Evolutionary conservation across 192 early-diverging fungal genomes (phyloP).

Genomic region (Geosiphon pyriformis): DNA sequence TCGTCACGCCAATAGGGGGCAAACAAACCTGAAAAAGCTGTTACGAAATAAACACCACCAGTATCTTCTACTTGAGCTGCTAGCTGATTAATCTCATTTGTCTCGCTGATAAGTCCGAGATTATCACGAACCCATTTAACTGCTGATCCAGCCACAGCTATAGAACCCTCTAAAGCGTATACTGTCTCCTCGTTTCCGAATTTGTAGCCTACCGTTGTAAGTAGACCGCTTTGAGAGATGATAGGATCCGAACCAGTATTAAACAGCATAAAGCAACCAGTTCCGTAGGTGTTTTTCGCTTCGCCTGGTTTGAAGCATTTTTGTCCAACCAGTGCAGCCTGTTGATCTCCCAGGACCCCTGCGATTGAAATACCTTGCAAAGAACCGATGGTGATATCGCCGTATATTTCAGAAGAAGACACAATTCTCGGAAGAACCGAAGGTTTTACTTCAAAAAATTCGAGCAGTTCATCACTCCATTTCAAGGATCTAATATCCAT

Average conservation of each 20-base stretch:
- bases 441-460: slow-evolving; percentile 71
- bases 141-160: slow-evolving; percentile 86
- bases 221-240: slow-evolving; percentile 73
- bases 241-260: slow-evolving; percentile 79
- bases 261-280: slow-evolving; percentile 94
- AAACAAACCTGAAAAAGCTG: slow-evolving; percentile 89
- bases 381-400: slow-evolving; percentile 39
- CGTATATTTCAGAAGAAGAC: slow-evolving; percentile 77
- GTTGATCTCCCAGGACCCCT: slow-evolving; percentile 93
- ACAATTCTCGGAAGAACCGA: slow-evolving; percentile 70
- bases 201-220: slow-evolving; percentile 88
- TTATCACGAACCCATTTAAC: slow-evolving; percentile 90
- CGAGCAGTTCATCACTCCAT: slow-evolving; percentile 72
- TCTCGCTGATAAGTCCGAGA: slow-evolving; percentile 68
- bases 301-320: slow-evolving; percentile 81
- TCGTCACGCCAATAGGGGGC: slow-evolving; percentile 94
- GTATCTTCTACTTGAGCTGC: slow-evolving; percentile 65
- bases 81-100: slow-evolving; percentile 68
- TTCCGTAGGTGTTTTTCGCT: slow-evolving; percentile 95
- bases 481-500: slow-evolving; percentile 79
- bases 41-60: slow-evolving; percentile 92
- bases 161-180: slow-evolving; percentile 90
- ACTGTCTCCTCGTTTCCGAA: slow-evolving; percentile 65
- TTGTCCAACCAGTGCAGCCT: slow-evolving; percentile 93
- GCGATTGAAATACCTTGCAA: slow-evolving; percentile 71